Evolutionary conservation across 2,329 filamentous ascomycete species (phyloP).

Genomic region (Fusarium sp.): DNA sequence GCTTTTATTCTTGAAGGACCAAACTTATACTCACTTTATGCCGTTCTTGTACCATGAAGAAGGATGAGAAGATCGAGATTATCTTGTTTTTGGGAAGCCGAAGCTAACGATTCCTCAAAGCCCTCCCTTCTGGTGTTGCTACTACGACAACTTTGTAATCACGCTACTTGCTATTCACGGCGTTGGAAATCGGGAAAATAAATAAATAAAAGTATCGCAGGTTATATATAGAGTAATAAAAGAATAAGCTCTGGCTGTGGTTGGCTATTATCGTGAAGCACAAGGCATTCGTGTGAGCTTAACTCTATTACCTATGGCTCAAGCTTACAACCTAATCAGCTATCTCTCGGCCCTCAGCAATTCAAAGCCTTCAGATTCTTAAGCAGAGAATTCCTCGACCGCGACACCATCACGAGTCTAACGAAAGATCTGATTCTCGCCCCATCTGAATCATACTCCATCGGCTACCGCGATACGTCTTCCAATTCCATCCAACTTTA

Average conservation of each 20-base stretch:
- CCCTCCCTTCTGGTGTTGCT: slow-evolving; percentile 1
- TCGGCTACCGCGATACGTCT: neutral
- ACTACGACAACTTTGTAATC: slow-evolving; percentile 3
- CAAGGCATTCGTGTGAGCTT: neutral
- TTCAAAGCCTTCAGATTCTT: neutral
- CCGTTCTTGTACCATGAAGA: neutral
- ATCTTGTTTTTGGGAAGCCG: slow-evolving; percentile 16
- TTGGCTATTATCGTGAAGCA: neutral
- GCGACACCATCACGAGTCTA: neutral
- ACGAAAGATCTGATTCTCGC: neutral
- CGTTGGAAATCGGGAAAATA: slow-evolving; percentile 6
- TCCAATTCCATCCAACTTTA: neutral
- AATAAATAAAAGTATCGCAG: slow-evolving; percentile 5
- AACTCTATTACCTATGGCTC: neutral
- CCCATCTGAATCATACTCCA: neutral
- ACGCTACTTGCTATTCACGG: slow-evolving; percentile 3
- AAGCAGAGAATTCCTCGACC: neutral
- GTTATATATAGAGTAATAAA: slow-evolving; percentile 8
- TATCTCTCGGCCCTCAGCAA: neutral
- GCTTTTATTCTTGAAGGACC: neutral
- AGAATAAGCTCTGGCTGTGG: neutral
- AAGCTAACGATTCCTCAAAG: slow-evolving; percentile 34
- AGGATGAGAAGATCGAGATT: slow-evolving; percentile 29
- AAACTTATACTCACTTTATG: slow-evolving; percentile 7
- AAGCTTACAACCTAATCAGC: neutral